These are phyloP conservation scores for Persicaria tinctoria DNA, from an alignment of 148 eudicot species.

Conservation along the genomic window DNA sequence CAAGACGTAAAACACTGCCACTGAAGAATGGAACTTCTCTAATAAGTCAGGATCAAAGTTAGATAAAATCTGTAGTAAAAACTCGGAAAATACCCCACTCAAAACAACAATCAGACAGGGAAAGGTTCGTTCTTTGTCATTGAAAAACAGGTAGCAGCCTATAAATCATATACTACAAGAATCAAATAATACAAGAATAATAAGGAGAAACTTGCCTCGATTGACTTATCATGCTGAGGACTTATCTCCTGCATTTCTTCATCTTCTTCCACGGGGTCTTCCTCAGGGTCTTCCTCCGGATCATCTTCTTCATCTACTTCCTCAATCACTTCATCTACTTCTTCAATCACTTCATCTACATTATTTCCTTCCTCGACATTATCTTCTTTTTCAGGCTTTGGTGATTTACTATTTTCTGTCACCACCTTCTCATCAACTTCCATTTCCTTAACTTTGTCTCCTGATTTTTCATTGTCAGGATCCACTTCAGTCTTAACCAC, in stretches of 20 bases:
- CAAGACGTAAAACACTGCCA: neutral
- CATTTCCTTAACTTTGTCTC: conserved; percentile 26
- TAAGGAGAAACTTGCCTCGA: conserved; percentile 36
- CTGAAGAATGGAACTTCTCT: neutral
- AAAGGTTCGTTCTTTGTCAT: neutral
- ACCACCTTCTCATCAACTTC: conserved; percentile 13
- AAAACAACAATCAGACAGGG: neutral
- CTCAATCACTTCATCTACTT: conserved; percentile 18
- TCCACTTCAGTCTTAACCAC: conserved; percentile 31
- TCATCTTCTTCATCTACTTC: conserved; percentile 28
- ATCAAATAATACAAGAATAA: conserved; percentile 6
- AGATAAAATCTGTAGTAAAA: neutral
- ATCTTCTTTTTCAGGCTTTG: conserved; percentile 20
- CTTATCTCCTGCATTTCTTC: conserved; percentile 53
- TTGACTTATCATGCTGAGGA: conserved; percentile 23
- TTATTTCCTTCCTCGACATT: conserved; percentile 8
- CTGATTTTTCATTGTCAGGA: conserved; percentile 27
- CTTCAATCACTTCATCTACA: conserved; percentile 22
- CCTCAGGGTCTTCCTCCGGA: conserved; percentile 37
- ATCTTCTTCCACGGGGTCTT: conserved; percentile 65
- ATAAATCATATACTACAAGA: neutral
- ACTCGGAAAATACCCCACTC: neutral
- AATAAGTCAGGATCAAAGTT: neutral
- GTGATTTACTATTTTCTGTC: conserved; percentile 13
- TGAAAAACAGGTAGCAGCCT: neutral